These are phyloP conservation scores for Phlyctochytrium arcticum DNA, from an alignment of 192 early-diverging fungal species.

Conservation along the genomic window DNA sequence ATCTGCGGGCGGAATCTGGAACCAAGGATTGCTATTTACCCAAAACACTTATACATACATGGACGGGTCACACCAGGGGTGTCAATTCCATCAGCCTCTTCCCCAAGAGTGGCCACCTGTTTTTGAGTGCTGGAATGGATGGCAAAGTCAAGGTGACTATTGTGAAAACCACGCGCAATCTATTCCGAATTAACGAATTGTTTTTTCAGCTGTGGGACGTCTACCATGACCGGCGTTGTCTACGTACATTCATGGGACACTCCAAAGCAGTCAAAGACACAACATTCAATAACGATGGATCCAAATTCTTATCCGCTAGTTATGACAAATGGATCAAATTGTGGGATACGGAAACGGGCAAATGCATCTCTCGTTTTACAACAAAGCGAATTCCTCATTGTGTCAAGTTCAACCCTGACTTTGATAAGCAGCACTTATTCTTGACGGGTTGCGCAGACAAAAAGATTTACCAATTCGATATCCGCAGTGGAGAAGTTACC, in stretches of 20 bases:
- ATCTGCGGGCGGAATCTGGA: constrained; percentile 70
- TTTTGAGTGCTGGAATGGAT: constrained; percentile 92
- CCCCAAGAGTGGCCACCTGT: constrained; percentile 83
- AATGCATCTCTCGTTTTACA: constrained; percentile 73
- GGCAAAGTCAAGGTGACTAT: constrained; percentile 77
- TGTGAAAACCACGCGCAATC: background rate
- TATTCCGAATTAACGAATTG: background rate
- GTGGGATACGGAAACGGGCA: constrained; percentile 98
- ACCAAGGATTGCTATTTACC: constrained; percentile 80
- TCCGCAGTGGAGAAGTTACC: constrained; percentile 71
- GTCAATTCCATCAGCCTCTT: constrained; percentile 89
- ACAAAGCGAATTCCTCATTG: constrained; percentile 83
- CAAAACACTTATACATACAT: constrained; percentile 82
- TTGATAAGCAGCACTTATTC: constrained; percentile 81
- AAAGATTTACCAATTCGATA: constrained; percentile 89
- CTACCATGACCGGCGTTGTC: constrained; percentile 78
- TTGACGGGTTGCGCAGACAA: constrained; percentile 91
- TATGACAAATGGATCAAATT: constrained; percentile 92
- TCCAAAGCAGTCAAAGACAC: constrained; percentile 91
- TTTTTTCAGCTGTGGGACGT: constrained; percentile 82
- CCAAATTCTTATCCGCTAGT: constrained; percentile 76
- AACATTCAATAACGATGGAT: constrained; percentile 83
- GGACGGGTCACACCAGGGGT: constrained; percentile 87
- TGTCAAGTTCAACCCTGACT: constrained; percentile 87
- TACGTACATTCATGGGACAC: constrained; percentile 89